A percentile compares a stretch with the other conserved stretches of the same genome.
These are phyloP conservation scores for Sanghuangporus sanghuang DNA, from an alignment of 1,284 basidiomycete species.

Conservation along the genomic window DNA sequence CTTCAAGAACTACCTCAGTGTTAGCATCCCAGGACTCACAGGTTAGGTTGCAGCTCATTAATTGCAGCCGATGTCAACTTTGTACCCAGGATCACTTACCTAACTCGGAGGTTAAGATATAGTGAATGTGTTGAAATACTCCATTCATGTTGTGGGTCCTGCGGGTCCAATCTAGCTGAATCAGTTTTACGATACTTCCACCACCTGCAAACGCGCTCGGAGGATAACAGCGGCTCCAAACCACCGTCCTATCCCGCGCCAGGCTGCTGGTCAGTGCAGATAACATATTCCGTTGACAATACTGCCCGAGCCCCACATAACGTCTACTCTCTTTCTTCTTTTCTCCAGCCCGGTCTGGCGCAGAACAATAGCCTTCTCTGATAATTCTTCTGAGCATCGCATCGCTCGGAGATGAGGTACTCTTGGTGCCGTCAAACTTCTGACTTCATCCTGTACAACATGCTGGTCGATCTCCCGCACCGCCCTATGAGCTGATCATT, in stretches of 20 bases:
- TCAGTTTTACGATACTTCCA: background rate
- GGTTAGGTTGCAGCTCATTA: background rate
- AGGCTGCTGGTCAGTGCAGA: background rate
- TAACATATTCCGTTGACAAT: background rate
- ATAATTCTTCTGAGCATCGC: background rate
- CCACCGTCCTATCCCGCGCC: background rate
- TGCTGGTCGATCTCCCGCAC: background rate
- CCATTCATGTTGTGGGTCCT: background rate
- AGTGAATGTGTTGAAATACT: background rate
- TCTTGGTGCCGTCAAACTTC: background rate
- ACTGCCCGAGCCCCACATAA: background rate
- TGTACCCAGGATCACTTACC: background rate
- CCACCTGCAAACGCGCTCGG: background rate
- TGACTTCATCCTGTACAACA: background rate
- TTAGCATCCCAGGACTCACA: no score
- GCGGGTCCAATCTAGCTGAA: background rate
- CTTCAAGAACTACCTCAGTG: background rate
- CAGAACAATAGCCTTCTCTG: background rate
- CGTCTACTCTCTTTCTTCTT: background rate
- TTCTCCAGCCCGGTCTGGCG: background rate
- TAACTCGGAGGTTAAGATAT: background rate
- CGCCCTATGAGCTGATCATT: background rate
- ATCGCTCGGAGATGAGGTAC: background rate
- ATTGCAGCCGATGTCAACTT: background rate
- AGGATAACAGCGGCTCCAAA: background rate